phyloP scores from a whole-genome alignment of 1,284 basidiomycete genomes.

The Polyporus tsugae region DNA sequence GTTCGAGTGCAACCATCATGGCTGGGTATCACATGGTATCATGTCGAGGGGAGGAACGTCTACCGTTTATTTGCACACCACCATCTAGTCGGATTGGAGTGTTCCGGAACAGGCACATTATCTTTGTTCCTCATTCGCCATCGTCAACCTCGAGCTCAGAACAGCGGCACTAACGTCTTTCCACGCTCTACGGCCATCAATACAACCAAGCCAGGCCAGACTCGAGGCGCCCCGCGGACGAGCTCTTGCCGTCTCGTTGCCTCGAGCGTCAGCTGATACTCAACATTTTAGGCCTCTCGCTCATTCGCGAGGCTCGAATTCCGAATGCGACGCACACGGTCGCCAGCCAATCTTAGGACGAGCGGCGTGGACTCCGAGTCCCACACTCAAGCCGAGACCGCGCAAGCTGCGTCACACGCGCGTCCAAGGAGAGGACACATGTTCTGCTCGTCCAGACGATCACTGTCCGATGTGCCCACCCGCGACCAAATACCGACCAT shows the following conservation, averaged over 20 bases:
- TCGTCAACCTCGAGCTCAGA: constrained; percentile 1
- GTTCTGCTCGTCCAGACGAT: constrained; percentile 9
- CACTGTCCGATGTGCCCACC: constrained; percentile 6
- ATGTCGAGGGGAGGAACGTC: not conserved
- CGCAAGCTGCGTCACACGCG: constrained; percentile 11
- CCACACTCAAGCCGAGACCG: constrained; percentile 5
- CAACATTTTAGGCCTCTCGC: constrained; percentile 12
- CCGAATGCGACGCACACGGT: constrained; percentile 5
- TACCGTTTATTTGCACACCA: not conserved
- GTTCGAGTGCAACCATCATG: not conserved
- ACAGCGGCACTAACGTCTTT: constrained; percentile 8
- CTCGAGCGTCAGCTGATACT: constrained; percentile 8
- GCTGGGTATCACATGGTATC: not conserved
- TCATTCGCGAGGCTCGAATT: constrained; percentile 21
- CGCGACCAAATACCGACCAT: constrained; percentile 9
- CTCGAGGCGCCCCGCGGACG: constrained; percentile 24
- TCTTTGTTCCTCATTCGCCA: not conserved
- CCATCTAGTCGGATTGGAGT: not conserved
- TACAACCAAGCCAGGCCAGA: constrained; percentile 8
- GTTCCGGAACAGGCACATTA: constrained; percentile 6
- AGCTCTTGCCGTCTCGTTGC: constrained; percentile 5
- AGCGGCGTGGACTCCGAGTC: constrained; percentile 1
- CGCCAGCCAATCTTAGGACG: constrained; percentile 13
- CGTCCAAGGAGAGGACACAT: constrained; percentile 1
- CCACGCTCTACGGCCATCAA: constrained; percentile 12